Evolutionary conservation across 2,329 filamentous ascomycete genomes (phyloP).

Genomic region (Calonectria montana): DNA sequence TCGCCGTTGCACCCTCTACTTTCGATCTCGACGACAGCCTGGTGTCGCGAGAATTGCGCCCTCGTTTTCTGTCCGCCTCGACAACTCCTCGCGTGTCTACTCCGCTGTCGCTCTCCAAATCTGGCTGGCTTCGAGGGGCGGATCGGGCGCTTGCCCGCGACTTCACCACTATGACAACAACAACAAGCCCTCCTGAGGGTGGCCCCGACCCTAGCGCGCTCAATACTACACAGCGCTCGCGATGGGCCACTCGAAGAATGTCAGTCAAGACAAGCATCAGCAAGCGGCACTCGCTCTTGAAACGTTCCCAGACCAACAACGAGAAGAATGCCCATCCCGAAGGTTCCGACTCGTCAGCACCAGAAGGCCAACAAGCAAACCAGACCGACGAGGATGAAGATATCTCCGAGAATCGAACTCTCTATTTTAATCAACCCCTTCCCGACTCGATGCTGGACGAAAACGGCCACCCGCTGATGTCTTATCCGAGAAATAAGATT

Average conservation of each 20-base stretch:
- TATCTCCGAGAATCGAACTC: conserved; percentile 61
- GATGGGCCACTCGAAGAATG: conserved; percentile 96
- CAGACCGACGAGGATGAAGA: conserved; percentile 53
- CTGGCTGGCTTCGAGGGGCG: conserved; percentile 52
- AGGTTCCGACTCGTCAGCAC: conserved; percentile 39
- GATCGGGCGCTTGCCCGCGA: conserved; percentile 54
- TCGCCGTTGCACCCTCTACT: neutral
- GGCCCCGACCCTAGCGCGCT: conserved; percentile 39
- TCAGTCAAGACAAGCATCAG: conserved; percentile 78
- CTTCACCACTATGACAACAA: conserved; percentile 50
- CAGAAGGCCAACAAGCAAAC: conserved; percentile 41
- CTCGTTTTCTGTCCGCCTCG: conserved; percentile 27
- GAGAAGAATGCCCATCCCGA: conserved; percentile 74
- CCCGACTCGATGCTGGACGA: conserved; percentile 82
- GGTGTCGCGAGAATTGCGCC: conserved; percentile 40
- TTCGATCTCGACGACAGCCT: conserved; percentile 33
- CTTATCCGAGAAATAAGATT: conserved; percentile 94
- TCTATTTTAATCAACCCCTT: conserved; percentile 90
- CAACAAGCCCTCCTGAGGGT: conserved; percentile 42
- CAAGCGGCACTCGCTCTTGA: conserved; percentile 87
- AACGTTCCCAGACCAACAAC: conserved; percentile 72
- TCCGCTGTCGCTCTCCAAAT: conserved; percentile 37
- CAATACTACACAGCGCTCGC: conserved; percentile 75
- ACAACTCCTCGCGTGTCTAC: conserved; percentile 27
- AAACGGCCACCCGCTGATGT: conserved; percentile 76